A percentile compares a stretch with the other conserved stretches of the same genome.
These are phyloP conservation scores for Arachis hypogaea DNA, from an alignment of 306 rosid genomes.

Conservation along the genomic window DNA sequence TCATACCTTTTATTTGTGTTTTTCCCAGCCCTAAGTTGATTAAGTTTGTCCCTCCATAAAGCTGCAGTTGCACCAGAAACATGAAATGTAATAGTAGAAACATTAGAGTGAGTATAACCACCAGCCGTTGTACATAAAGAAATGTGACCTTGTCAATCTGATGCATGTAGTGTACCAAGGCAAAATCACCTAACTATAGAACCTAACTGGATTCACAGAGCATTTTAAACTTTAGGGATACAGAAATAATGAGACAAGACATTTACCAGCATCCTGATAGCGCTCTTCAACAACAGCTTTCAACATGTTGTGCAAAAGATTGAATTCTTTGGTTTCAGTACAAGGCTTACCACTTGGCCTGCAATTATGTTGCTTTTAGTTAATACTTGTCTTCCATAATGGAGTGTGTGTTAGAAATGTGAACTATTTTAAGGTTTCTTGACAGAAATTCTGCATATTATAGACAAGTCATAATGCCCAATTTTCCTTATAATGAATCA, in stretches of 20 bases:
- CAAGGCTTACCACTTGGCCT: conserved; percentile 86
- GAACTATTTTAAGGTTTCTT: conserved; percentile 3
- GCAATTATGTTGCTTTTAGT: conserved; percentile 31
- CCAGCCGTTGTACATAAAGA: neutral
- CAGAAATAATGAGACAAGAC: neutral
- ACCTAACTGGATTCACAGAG: conserved; percentile 5
- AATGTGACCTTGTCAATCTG: conserved; percentile 1
- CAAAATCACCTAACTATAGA: conserved; percentile 3
- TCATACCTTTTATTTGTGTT: conserved; percentile 39
- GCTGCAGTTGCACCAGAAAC: conserved; percentile 36
- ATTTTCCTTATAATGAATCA: neutral
- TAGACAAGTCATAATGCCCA: conserved; percentile 2
- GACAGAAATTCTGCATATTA: neutral
- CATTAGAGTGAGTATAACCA: conserved; percentile 23
- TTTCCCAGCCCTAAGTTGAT: conserved; percentile 41
- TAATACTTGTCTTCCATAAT: neutral
- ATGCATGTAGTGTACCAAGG: neutral
- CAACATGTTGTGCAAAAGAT: conserved; percentile 79
- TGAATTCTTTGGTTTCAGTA: conserved; percentile 72
- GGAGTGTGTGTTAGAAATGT: neutral
- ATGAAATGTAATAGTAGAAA: neutral
- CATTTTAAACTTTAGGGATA: neutral
- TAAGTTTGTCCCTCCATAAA: conserved; percentile 46
- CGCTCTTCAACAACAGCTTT: conserved; percentile 85
- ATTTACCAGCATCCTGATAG: conserved; percentile 79